Evolutionary conservation across 1,139 yeast genomes (phyloP), one percentile per base, ranked within the genome.

Genomic region (Sugiyamaella neomexicana): DNA sequence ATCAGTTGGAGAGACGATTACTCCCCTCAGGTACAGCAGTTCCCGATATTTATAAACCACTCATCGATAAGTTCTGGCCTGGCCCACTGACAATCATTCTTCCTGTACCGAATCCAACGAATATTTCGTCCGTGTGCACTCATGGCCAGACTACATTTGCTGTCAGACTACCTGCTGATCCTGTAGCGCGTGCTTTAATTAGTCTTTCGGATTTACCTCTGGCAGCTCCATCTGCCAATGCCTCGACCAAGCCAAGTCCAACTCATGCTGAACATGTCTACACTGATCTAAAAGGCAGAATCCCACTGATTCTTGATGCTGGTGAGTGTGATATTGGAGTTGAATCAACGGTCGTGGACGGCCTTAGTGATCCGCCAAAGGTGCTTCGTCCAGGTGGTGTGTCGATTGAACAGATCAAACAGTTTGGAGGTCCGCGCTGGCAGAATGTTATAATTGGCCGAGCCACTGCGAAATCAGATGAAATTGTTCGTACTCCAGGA

Each of bases 221-320:
- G 43, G 99, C 99, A 0, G 99, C 99, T 0, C 99, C 99, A 0
- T 88, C 96, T 1, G 99, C 99, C 6, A 93, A 93, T 70, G 95
- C 97, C 2, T 89, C 97, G 1, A 93, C 99, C 0, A 76, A 89
- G 54, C 99, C 99, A 1, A 87, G 96, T 41, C 97, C 98, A 1
- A 93, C 99, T 0, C 67, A 78, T 43, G 99, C 99, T 1, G 72
- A 77, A 16, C 99, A 93, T 69, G 99, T 93, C 0, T 80, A 74
- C 60, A 81, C 83, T 62, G 99, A 93, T 67, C 72, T 93, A 50
- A 68, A 85, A 1, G 93, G 90, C 1, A 81, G 78, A 56, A 89
- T 93, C n/a, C 97, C 97, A 0, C 68, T 83, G 36, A 88, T 93
- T 54, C 65, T 93, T 23, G 99, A 93, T 66, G 99, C 98, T 12